Evolutionary conservation across 1,139 yeast species (phyloP), one percentile per base, ranked within the genome.

Genomic region (Yamadazyma dendronema): DNA sequence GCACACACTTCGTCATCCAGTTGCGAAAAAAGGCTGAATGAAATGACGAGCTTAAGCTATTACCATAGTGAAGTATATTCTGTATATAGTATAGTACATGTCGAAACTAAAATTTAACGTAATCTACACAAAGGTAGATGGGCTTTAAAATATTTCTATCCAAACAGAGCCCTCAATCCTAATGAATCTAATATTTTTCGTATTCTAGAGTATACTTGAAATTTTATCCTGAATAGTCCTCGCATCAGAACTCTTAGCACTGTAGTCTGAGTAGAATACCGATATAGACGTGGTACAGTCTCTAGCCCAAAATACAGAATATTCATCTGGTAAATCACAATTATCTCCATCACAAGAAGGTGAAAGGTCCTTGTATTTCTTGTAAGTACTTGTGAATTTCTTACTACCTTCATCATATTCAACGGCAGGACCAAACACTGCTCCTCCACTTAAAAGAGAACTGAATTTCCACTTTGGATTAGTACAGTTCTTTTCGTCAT

Each of bases 261-360:
- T 69, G 53, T 63, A 67, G 50, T 70, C 74, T 33, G 62, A 57
- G 35, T 62, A 54, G 54, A 68, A 67, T 17, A 59, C 62, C 24
- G 71, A 59, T 30, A 69, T 62, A 7, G 75, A 44, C 10, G 67
- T 40, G 39, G 59, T 51, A 54, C 76, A 70, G 30, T 53, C 41
- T 38, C 50, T 44, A 34, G 55, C 46, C 36, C 44, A 52, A 34
- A 61, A 50, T 17, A 61, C 38, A 19, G 36, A 44, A 42, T 54
- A 56, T 52, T 67, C 73, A 14, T 62, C 53, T 17, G 65, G 64
- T 46, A 65, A 63, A 14, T 53, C 40, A 42, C 70, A 64, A n/a
- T 36, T 43, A 26, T 19, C 19, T 41, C 73, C 72, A 34, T 54
- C 38, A 42, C 72, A 64, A 15, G 44, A 52, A 16, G 43, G 33